These are phyloP conservation scores for Tulasnella sp. DNA, from an alignment of 768 basidiomycete species.

Conservation along the genomic window DNA sequence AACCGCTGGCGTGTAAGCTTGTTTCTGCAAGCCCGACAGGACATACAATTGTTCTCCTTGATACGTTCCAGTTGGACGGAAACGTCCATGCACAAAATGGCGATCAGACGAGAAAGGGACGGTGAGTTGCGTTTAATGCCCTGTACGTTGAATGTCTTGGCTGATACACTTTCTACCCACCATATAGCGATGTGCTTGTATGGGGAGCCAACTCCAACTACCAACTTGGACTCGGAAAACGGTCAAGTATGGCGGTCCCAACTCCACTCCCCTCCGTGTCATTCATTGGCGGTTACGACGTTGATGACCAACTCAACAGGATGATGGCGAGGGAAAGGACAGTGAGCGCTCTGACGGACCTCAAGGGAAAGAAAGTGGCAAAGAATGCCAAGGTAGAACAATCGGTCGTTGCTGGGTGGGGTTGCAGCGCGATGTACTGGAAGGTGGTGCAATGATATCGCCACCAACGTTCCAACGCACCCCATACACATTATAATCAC, in stretches of 20 bases:
- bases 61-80: slow-evolving; percentile 42
- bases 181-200: slow-evolving; percentile 43
- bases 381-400: slow-evolving; percentile 54
- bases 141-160: background rate
- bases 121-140: slow-evolving; percentile 1
- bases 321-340: slow-evolving; percentile 41
- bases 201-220: slow-evolving; percentile 68
- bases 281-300: slow-evolving; percentile 10
- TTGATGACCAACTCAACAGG: slow-evolving; percentile 37
- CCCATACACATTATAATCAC: background rate
- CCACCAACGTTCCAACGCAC: background rate
- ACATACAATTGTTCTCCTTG: slow-evolving; percentile 63
- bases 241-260: slow-evolving; percentile 46
- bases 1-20: slow-evolving; percentile 50
- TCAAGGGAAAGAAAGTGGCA: slow-evolving; percentile 50
- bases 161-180: background rate
- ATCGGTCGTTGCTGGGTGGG: slow-evolving; percentile 47
- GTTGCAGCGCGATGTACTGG: slow-evolving; percentile 62
- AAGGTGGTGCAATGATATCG: slow-evolving; percentile 24
- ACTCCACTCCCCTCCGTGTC: slow-evolving; percentile 24
- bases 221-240: slow-evolving; percentile 67
- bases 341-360: slow-evolving; percentile 45
- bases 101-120: slow-evolving; percentile 27
- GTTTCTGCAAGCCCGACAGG: slow-evolving; percentile 52
- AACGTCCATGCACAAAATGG: slow-evolving; percentile 30